phyloP scores from a whole-genome alignment of 306 rosid species.

The Vigna nakashimae region DNA sequence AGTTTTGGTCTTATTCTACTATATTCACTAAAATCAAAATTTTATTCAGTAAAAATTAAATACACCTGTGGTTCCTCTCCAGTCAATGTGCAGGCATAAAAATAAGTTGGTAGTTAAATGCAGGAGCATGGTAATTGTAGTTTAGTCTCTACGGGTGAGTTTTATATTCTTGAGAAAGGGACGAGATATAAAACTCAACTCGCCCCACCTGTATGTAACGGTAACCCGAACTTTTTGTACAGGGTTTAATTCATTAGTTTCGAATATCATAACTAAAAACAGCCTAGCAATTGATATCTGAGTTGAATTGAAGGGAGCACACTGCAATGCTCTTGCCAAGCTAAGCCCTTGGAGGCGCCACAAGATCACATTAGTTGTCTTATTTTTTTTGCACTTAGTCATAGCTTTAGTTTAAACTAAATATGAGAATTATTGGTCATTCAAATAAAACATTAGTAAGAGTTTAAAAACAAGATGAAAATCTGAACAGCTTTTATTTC shows the following conservation, averaged over 20 bases:
- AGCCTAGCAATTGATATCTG: background rate
- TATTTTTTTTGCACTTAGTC: background rate
- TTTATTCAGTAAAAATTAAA: background rate
- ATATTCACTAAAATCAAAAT: background rate
- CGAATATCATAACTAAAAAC: no score
- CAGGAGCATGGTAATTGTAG: background rate
- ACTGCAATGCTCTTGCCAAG: background rate
- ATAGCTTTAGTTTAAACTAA: background rate
- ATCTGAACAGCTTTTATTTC: background rate
- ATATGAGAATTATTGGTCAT: background rate
- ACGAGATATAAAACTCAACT: background rate
- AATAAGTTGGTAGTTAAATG: no score
- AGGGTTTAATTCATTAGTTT: background rate
- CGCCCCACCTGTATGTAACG: no score
- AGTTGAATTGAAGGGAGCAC: constrained; percentile 12
- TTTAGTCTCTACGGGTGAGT: background rate
- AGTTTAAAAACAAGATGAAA: constrained; percentile 6
- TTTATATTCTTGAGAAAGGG: background rate
- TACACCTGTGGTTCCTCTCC: background rate
- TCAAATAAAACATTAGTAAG: background rate
- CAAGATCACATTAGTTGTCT: constrained; percentile 8
- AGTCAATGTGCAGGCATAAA: background rate
- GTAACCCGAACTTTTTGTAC: no score
- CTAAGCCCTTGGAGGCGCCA: background rate
- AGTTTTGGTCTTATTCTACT: constrained; percentile 5